Percentiles rank a stretch among this genome's conserved stretches.
phyloP scores from a whole-genome alignment of 2,329 filamentous ascomycete genomes.

The Penicillium sp. region DNA sequence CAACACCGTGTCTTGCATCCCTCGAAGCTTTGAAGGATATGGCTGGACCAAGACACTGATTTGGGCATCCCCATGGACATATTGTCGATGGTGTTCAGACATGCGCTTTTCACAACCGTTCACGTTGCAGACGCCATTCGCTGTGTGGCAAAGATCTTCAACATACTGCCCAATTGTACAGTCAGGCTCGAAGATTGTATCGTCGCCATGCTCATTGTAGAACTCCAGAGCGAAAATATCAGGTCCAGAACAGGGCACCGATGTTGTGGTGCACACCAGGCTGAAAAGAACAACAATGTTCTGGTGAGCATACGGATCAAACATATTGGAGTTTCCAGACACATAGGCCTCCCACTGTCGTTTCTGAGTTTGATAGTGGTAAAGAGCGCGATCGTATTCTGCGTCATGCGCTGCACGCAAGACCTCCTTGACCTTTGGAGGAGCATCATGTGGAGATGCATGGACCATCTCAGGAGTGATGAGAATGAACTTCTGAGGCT shows the following conservation, averaged over 20 bases:
- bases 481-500: conserved; percentile 78
- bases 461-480: conserved; percentile 97
- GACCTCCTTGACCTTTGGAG: conserved; percentile 88
- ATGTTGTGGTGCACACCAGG: conserved; percentile 89
- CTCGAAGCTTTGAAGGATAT: conserved; percentile 68
- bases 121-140: conserved; percentile 76
- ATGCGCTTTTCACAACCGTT: conserved; percentile 88
- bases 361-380: conserved; percentile 93
- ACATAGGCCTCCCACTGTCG: conserved; percentile 96
- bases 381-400: conserved; percentile 92
- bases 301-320: conserved; percentile 94
- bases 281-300: conserved; percentile 96
- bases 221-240: conserved; percentile 89
- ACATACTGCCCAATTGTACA: conserved; percentile 95
- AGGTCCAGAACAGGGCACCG: conserved; percentile 90
- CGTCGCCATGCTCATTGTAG: conserved; percentile 84
- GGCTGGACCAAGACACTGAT: conserved; percentile 89
- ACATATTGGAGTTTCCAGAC: conserved; percentile 83
- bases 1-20: conserved; percentile 75
- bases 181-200: conserved; percentile 75
- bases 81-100: conserved; percentile 92
- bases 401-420: conserved; percentile 93
- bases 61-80: conserved; percentile 94
- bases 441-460: conserved; percentile 76
- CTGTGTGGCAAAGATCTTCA: conserved; percentile 81